Conservation (phyloP, 176 grass and related monocot species). For the Eragrostis curvula region DNA sequence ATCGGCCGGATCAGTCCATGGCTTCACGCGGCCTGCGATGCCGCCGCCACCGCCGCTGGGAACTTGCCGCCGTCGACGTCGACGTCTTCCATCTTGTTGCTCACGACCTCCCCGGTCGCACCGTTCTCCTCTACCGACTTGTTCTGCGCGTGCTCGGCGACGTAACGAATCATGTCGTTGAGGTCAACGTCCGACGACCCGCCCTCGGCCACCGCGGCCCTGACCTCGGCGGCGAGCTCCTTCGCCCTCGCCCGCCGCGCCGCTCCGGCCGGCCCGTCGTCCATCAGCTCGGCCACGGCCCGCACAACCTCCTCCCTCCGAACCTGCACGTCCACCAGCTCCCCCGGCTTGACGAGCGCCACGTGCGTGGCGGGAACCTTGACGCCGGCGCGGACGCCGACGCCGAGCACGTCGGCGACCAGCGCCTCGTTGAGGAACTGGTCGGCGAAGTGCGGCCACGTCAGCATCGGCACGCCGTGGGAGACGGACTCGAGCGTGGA, state of each 20-base stretch:
- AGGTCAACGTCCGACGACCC: conserved; percentile 56
- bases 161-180: conserved; percentile 13
- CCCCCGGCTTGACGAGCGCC: background rate
- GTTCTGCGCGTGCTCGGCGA: background rate
- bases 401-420: conserved; percentile 52
- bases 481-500: conserved; percentile 57
- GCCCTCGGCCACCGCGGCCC: conserved; percentile 37
- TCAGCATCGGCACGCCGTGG: conserved; percentile 64
- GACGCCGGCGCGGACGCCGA: conserved; percentile 48
- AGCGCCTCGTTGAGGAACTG: conserved; percentile 77
- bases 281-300: conserved; percentile 49
- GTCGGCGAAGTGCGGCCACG: conserved; percentile 70
- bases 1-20: too few species aligned
- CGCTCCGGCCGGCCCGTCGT: background rate
- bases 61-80: too few species aligned
- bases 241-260: conserved; percentile 22
- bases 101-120: too few species aligned
- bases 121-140: background rate
- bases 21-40: too few species aligned
- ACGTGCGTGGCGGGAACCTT: conserved; percentile 21
- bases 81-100: too few species aligned
- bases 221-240: conserved; percentile 29
- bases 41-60: too few species aligned
- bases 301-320: conserved; percentile 31
- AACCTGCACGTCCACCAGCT: conserved; percentile 4